Percentiles rank a stretch among this genome's conserved stretches.
Evolutionary conservation across 176 grass and related monocot species (phyloP).

Genomic region (Panicum miliaceum): DNA sequence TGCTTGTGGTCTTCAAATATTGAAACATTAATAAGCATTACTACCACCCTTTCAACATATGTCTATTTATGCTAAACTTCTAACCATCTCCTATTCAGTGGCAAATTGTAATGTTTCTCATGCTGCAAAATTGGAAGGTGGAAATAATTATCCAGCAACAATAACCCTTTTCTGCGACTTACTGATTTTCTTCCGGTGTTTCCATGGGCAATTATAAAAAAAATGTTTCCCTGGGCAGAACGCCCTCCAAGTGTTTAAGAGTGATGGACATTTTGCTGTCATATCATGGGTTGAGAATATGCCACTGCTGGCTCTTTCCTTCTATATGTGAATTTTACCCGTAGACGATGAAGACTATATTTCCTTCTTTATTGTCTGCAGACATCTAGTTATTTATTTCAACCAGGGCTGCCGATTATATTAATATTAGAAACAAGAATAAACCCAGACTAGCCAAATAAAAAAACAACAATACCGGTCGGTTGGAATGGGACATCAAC

Average conservation of each 20-base stretch:
- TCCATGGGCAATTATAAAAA: no score
- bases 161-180: no score
- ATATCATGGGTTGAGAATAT: constrained; percentile 1
- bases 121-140: background rate
- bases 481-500: no score
- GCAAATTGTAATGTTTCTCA: background rate
- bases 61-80: background rate
- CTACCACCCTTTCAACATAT: background rate
- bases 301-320: background rate
- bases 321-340: background rate
- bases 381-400: no score
- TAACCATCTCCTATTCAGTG: background rate
- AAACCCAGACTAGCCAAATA: no score
- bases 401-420: no score
- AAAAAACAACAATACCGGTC: no score
- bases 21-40: background rate
- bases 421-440: no score
- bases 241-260: background rate
- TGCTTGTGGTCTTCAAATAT: background rate
- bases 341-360: no score
- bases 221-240: background rate
- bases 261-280: background rate
- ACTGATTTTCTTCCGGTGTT: background rate
- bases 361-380: background rate
- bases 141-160: no score